Conservation (phyloP, 1,284 basidiomycete species). For the Fomitopsis palustris region DNA sequence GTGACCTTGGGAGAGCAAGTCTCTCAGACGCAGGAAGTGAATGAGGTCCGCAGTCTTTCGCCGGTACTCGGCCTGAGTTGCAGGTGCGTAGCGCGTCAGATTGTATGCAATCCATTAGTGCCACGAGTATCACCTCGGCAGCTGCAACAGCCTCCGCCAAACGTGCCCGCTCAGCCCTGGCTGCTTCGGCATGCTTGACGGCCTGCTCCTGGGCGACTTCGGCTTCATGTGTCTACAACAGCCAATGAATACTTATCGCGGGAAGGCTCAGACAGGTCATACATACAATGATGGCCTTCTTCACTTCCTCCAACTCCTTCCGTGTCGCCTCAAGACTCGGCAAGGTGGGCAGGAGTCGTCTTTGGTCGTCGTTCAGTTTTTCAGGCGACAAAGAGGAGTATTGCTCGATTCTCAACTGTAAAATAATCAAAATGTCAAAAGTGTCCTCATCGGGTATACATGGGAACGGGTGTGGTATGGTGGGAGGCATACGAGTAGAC, state of each 20-base stretch:
- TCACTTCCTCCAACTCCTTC: slow-evolving; percentile 80
- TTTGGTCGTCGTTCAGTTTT: slow-evolving; percentile 84
- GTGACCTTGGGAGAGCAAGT: slow-evolving; percentile 48
- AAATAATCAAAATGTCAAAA: background rate
- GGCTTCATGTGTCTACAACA: slow-evolving; percentile 54
- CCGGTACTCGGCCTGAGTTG: slow-evolving; percentile 34
- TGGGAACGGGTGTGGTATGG: background rate
- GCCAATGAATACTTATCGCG: slow-evolving; percentile 5
- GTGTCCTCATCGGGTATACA: too few species aligned
- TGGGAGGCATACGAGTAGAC: background rate
- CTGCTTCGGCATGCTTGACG: slow-evolving; percentile 48
- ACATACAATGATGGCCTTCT: slow-evolving; percentile 75
- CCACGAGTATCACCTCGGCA: slow-evolving; percentile 47
- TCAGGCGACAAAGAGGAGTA: slow-evolving; percentile 66
- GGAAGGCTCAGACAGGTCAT: background rate
- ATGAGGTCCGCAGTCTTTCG: slow-evolving; percentile 50
- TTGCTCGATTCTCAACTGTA: slow-evolving; percentile 65
- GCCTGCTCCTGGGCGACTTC: slow-evolving; percentile 56
- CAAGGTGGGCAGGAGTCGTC: slow-evolving; percentile 62
- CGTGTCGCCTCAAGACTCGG: slow-evolving; percentile 71
- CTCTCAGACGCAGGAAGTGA: slow-evolving; percentile 62
- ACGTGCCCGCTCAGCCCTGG: slow-evolving; percentile 50
- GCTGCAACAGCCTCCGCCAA: slow-evolving; percentile 52
- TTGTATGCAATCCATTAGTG: background rate
- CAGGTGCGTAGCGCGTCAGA: background rate